Evolutionary conservation across 2,329 filamentous ascomycete genomes (phyloP), one percentile per base, ranked within the genome.

Genomic region (Helminthosporium solani): DNA sequence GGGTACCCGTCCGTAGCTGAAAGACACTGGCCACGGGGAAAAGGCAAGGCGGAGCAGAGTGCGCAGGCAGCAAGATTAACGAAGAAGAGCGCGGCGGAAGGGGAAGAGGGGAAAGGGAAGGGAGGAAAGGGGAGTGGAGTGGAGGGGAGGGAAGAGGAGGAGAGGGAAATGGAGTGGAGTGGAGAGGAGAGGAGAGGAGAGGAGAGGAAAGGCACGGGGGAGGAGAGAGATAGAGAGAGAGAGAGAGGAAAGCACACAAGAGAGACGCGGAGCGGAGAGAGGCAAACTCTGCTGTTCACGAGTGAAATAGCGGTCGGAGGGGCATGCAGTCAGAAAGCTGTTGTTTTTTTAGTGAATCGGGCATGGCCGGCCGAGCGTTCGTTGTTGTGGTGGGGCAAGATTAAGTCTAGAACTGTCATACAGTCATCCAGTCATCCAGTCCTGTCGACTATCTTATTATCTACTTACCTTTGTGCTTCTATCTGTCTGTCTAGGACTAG

Each of bases 291-390:
- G 42, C 19, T 4, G 3, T 12, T 38, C 25, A 19, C 23, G 27
- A 19, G 23, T 8, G 16, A 33, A 33, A n/a, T 6, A 31, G 19
- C n/a, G 14, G 33, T 9, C 15, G 42, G 18, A 35, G 7, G 35
- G 42, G 33, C 40, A 38, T 46, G 46, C 42, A 23, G 28, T 31
- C 28, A 31, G 28, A 14, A 31, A 31, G 23, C 23, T 25, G 23
- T 9, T 7, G 28, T 12, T 31, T 31, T 31, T 31, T 12, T 31
- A 31, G 28, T 14, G 9, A n/a, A 31, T 31, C 28, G 28, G 28
- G 9, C 28, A 31, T 8, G 14, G 4, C 8, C 28, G 28, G 28
- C 28, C 28, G 9, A 31, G 28, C 12, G 19, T 9, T 7, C 21
- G 18, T 11, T 7, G 19, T 37, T 21, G 2, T n/a, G 19, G 18